Evolutionary conservation across 1,139 yeast species (phyloP), one percentile per base, ranked within the genome.

Genomic region (Groenewaldozyma sp.): DNA sequence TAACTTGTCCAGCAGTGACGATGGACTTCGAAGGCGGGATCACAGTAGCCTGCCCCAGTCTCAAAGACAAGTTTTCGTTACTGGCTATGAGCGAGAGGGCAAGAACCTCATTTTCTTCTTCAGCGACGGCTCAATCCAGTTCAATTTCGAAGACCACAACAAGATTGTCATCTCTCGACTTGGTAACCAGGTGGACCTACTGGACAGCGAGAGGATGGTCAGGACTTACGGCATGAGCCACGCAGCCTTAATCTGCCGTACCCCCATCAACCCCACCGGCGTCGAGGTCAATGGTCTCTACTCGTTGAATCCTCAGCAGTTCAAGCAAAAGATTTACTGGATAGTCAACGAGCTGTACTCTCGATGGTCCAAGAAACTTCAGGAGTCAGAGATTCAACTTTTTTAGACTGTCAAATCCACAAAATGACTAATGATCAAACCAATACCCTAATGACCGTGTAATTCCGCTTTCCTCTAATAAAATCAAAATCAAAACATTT

Each of bases 81-180:
- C 93, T 65, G 73, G 94, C 56, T 84, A 82, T 59, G 75, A 87
- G 38, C 74, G 95, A 60, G 78, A 53, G 45, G 40, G 46, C 24
- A 46, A 48, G 36, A 45, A 52, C 41, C 50, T 87, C 43, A 82
- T 88, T 94, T 91, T 93, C 65, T 94, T 86, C 60, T 67, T 91
- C 68, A 84, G 94, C 56, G 86, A 87, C 58, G 96, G 95, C 17
- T 80, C 86, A 36, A 77, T 82, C 63, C 98, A 91, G 62, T 87
- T 87, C 65, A 91, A 91, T 63, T 91, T 91, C 63, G 82, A 82
- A 56, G 98, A 91, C 63, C 98, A 91, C 57, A 88, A 82, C 63
- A 91, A 91, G 63, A 66, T 88, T 20, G 14, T 33, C 17, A 16
- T 21, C 13, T 21, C 26, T 6, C 9, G 28, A 7, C n/a, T 10